Conservation (phyloP, 2,329 filamentous ascomycete genomes). For the Alternaria ventricosa region DNA sequence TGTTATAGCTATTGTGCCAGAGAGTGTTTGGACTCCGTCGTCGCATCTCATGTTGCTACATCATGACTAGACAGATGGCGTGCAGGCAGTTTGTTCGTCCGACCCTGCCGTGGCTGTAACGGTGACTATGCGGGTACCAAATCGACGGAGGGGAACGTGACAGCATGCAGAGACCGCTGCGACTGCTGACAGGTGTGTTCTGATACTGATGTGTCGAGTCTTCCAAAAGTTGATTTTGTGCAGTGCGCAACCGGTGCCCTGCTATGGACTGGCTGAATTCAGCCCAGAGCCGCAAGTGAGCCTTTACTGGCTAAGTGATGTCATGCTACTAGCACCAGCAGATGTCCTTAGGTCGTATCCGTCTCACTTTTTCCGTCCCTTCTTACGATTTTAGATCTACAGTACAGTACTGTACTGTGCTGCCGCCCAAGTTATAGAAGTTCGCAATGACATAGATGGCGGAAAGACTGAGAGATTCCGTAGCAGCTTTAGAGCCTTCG, state of each 20-base stretch:
- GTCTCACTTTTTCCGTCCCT: not conserved
- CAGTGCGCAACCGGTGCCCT: not conserved
- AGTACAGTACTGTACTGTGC: not conserved
- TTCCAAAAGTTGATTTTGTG: constrained; percentile 17
- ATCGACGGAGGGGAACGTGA: constrained; percentile 22
- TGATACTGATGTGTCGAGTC: not conserved
- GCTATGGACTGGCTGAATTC: not conserved
- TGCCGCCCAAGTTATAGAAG: not conserved
- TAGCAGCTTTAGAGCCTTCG: too few species aligned
- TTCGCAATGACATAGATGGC: not conserved
- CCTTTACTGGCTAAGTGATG: not conserved
- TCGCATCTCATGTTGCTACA: constrained; percentile 18
- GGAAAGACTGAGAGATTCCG: not conserved
- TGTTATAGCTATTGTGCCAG: constrained; percentile 13
- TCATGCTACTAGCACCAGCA: not conserved
- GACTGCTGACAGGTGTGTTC: constrained; percentile 17
- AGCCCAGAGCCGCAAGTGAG: not conserved
- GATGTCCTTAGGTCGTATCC: not conserved
- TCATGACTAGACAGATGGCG: constrained; percentile 18
- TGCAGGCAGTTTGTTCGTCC: constrained; percentile 8
- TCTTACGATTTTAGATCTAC: not conserved
- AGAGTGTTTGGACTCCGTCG: constrained; percentile 15
- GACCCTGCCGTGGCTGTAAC: constrained; percentile 19
- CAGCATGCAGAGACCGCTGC: constrained; percentile 22
- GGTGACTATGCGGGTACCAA: constrained; percentile 22